Evolutionary conservation across 371 early-diverging fungal genomes (phyloP), one percentile per base, ranked within the genome.

Genomic region (Mucor indicus): DNA sequence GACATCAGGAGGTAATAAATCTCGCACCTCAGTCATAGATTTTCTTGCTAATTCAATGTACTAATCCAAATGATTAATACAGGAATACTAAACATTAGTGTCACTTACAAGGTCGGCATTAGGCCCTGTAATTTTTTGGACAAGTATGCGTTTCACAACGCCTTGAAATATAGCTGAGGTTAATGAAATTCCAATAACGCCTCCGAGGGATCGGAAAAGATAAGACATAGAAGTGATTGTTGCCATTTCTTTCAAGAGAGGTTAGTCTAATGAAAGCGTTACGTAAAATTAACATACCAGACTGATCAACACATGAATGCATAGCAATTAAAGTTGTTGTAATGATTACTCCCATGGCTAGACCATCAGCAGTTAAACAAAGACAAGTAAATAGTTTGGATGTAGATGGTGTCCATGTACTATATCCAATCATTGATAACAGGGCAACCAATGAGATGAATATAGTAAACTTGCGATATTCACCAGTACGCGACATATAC

Each of bases 171-270:
- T 65, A 30, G 75, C 69, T 22, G 69, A 66, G 15, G 60, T 59
- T 2, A 54, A 31, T 13, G 74, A 64, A 13, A 72, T 60, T 50
- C 75, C 75, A 48, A 77, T 55, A 2, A 75, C 68, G 35, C 58
- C 47, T 43, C 78, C 78, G 16, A 66, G 55, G 6, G 73, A 62
- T 15, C 75, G 70, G 57, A 72, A 72, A 3, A 77, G 52, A 44
- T 75, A 72, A n/a, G 71, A 64, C 42, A 77, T 66, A 3, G 75
- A 72, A 10, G 73, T 62, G 12, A 66, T 57, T 2, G 73, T 75
- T n/a, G 78, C 74, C 51, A 77, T 65, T 25, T 77, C 75, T 73
- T 39, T 29, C 21, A 19, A 21, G 30, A 29, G 6, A 29, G 30
- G 30, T 6, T 8, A 29, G 30, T 12, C 30, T 6, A 29, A 29